Base-by-base conservation (phyloP, 2,329 filamentous ascomycete genomes). In the Camillea tinctor region DNA sequence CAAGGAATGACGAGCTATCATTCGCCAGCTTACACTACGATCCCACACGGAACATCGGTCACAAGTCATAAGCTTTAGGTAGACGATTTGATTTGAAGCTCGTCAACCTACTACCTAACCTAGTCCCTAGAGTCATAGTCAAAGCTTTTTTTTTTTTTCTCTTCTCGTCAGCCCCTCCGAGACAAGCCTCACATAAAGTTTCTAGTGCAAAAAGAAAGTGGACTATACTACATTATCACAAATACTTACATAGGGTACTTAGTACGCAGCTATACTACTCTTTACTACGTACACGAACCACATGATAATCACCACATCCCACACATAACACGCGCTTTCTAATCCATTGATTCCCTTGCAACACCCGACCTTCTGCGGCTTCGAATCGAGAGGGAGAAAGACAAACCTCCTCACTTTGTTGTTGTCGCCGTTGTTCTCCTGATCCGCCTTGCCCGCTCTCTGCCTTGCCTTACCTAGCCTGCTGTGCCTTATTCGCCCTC, bases 391-490 rank as follows among this genome's bases (percentile, higher is more conserved):
- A 44, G n/a, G n/a, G 36, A 44, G 6, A 15, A 44, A 44, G 15
- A 24, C 50, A 15, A 15, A 15, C 36, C 36, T n/a, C 17, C n/a
- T 11, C n/a, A 44, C 36, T 44, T 44, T 44, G 15, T n/a, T 44
- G 21, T 24, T 36, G 15, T 19, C 22, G 9, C 21, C 50, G 22
- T 52, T 26, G 15, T 52, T 55, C 60, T 62, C 51, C 59, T 50
- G 67, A 68, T 70, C 69, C 64, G 64, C 40, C 17, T 62, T 64
- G 54, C 64, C 67, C 69, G 67, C 60, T 63, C 59, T 59, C 53
- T 20, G 26, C 26, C 26, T 30, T 30, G 26, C 26, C 26, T 9
- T 30, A 11, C 26, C 26, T 26, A 9, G 24, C 24, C 26, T 30
- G 26, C n/a, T n/a, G n/a, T 54, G 53, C 65, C 65, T 63, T 64